These are phyloP conservation scores for Scutellaria barbata DNA, from an alignment of 257 asterid genomes.

Conservation along the genomic window DNA sequence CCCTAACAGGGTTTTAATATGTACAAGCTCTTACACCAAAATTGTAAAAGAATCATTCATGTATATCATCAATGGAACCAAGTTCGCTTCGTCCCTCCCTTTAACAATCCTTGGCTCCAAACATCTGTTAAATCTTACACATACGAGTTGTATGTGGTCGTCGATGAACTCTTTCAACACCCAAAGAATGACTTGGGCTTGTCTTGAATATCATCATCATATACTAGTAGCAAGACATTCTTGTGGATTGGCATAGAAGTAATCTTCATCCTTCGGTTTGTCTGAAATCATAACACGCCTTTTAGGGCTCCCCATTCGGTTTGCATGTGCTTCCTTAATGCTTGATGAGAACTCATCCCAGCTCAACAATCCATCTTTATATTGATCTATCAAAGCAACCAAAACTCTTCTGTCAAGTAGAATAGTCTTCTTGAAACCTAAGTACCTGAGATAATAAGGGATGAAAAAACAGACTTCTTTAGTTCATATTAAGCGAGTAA, in stretches of 20 bases:
- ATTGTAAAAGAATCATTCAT: constrained; percentile 35
- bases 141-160: constrained; percentile 36
- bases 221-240: constrained; percentile 57
- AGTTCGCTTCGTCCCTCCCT: too few species aligned
- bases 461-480: neutral
- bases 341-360: constrained; percentile 64
- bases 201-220: constrained; percentile 3
- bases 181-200: neutral
- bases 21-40: constrained; percentile 36
- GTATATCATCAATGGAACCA: too few species aligned
- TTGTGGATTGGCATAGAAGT: constrained; percentile 69
- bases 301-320: constrained; percentile 55
- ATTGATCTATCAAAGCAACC: constrained; percentile 56
- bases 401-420: constrained; percentile 52
- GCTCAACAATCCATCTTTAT: constrained; percentile 43
- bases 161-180: neutral
- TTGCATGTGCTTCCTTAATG: constrained; percentile 54
- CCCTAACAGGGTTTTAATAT: constrained; percentile 33
- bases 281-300: constrained; percentile 43
- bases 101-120: too few species aligned
- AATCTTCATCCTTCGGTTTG: constrained; percentile 74
- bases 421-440: constrained; percentile 67
- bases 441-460: constrained; percentile 39
- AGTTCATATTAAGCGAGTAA: neutral
- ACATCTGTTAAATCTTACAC: constrained; percentile 19